These are phyloP conservation scores for Thielaviopsis ethacetica DNA, from an alignment of 2,329 filamentous ascomycete species.

Conservation along the genomic window DNA sequence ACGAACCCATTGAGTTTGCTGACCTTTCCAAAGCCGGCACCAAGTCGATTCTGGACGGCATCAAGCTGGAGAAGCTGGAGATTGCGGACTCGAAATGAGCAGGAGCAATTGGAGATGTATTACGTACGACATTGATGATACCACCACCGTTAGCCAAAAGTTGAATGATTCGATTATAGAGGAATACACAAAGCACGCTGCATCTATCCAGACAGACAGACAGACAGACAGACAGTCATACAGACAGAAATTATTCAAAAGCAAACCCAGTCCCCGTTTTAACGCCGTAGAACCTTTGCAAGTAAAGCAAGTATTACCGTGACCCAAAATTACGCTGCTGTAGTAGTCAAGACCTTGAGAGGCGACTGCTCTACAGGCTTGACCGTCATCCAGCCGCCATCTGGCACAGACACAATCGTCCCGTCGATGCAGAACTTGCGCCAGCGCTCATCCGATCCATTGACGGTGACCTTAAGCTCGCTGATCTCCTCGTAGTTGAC, in stretches of 20 bases:
- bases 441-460: conserved; percentile 58
- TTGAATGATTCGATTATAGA: conserved; percentile 5
- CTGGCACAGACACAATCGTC: conserved; percentile 60
- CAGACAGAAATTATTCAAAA: neutral
- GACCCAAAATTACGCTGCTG: too few relatives aligned
- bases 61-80: conserved; percentile 16
- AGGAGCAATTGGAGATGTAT: conserved; percentile 6
- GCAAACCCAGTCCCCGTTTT: neutral
- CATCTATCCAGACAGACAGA: conserved; percentile 16
- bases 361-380: conserved; percentile 27
- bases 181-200: conserved; percentile 5
- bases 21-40: neutral
- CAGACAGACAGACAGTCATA: neutral
- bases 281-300: too few relatives aligned
- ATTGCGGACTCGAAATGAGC: conserved; percentile 11
- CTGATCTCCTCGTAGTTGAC: conserved; percentile 60
- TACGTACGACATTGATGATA: conserved; percentile 14
- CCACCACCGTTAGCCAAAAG: conserved; percentile 11
- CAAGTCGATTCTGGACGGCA: conserved; percentile 11
- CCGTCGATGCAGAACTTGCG: conserved; percentile 84
- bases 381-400: conserved; percentile 56
- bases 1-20: conserved; percentile 10
- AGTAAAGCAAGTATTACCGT: too few relatives aligned
- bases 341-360: conserved; percentile 24
- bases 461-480: conserved; percentile 47